Conservation (phyloP, 2,329 filamentous ascomycete genomes). For the Colletotrichum sublineola region DNA sequence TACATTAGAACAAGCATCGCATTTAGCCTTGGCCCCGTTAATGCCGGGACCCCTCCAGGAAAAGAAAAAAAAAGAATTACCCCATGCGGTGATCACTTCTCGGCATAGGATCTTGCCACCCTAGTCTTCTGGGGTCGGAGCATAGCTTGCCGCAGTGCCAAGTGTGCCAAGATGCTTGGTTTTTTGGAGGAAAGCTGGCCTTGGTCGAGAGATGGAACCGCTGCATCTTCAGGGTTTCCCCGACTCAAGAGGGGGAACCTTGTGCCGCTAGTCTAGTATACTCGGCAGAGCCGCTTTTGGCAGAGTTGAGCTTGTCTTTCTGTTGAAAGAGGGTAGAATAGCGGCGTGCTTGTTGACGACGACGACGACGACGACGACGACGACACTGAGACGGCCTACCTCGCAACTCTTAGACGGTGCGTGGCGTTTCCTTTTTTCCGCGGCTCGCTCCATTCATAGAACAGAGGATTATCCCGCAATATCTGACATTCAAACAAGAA, state of each 20-base stretch:
- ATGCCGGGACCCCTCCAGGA: neutral
- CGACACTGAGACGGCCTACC: neutral
- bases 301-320: neutral
- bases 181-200: slow-evolving; percentile 3
- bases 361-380: too few relatives aligned
- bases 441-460: neutral
- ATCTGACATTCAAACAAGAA: neutral
- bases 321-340: neutral
- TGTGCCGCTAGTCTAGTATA: neutral
- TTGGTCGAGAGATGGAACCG: neutral
- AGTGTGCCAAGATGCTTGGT: slow-evolving; percentile 39
- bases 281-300: neutral
- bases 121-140: slow-evolving; percentile 18
- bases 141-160: slow-evolving; percentile 33
- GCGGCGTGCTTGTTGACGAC: neutral
- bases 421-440: neutral
- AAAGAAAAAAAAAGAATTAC: too few relatives aligned
- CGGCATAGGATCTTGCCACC: slow-evolving; percentile 9
- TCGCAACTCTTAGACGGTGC: neutral
- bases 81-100: slow-evolving; percentile 23
- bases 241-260: neutral
- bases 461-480: neutral
- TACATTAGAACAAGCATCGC: slow-evolving; percentile 16
- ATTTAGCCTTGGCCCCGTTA: slow-evolving; percentile 23
- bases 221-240: neutral